Base-by-base conservation (phyloP, 108 stramenopile species). In the Cyclostephanos tholiformis region DNA sequence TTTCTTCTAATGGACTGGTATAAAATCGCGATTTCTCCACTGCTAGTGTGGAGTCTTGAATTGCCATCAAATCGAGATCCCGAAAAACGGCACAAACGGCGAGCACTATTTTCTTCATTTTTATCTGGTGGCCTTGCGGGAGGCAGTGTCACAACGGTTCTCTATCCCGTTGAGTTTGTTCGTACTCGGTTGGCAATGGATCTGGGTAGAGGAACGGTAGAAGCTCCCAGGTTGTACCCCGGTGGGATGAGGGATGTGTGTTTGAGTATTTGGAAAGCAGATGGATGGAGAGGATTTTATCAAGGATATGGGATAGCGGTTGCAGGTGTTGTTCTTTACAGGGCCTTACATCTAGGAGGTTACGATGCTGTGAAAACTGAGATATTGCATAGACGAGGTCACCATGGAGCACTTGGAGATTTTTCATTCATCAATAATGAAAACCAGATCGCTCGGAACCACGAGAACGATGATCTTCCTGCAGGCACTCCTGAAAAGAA, bases 131-230 rank as follows among this genome's bases (percentile, higher is more conserved):
- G 98, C 17, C 75, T 97, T 51, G 97, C 99, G 16, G 98, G 99
- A 51, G 97, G 92, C 0, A 97, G 92, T 20, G 86, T 96, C 0
- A 96, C 97, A 17, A 96, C 96, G 27, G 72, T 98, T 44, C 87
- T 99, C 50, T 99, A 99, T 86, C 99, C 99, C 8, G 72, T 98
- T 35, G 99, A 98, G 75, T 99, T 93, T 74, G 75, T 95, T 62
- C 91, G 97, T 52, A 99, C 99, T 49, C 86, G 97, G 67, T 84
- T 99, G 27, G 99, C 99, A 41, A 84, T 97, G 80, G 99, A 99
- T 82, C 80, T 94, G 43, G 99, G 97, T 50, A 72, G 67, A 67
- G 71, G 71, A 58, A 80, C 72, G 49, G 77, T 64, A 0, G 62
- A 82, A 49, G 77, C 83, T 48, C 61, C 78, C 2, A 73, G 82